Conservation (phyloP, 2,329 filamentous ascomycete species). For the Sarocladium strictum region DNA sequence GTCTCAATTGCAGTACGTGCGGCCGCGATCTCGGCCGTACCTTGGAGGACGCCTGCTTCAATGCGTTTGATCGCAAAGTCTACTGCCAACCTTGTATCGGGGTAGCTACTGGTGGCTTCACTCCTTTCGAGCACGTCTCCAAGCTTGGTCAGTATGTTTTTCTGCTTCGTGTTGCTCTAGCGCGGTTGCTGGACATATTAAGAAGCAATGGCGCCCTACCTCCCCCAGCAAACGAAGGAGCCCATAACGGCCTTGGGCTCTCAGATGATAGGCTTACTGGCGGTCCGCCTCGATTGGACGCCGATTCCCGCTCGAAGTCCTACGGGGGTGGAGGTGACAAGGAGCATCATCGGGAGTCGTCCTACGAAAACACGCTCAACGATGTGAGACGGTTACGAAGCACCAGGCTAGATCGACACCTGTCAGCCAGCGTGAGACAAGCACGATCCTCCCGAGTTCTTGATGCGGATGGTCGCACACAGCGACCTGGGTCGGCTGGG, state of each 20-base stretch:
- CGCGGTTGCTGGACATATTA: constrained; percentile 80
- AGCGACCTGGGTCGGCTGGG: constrained; percentile 69
- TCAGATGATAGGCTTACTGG: constrained; percentile 50
- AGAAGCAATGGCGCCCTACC: constrained; percentile 77
- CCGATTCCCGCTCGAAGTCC: constrained; percentile 68
- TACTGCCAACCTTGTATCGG: constrained; percentile 65
- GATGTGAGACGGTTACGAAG: constrained; percentile 90
- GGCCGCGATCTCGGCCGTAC: constrained; percentile 60
- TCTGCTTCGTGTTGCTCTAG: constrained; percentile 83
- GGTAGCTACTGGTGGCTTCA: constrained; percentile 44
- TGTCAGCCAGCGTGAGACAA: constrained; percentile 89
- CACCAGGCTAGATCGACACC: constrained; percentile 86
- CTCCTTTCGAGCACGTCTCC: constrained; percentile 66
- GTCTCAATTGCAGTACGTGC: constrained; percentile 68
- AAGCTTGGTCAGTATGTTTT: constrained; percentile 94
- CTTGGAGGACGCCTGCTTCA: constrained; percentile 66
- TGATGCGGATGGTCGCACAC: constrained; percentile 55
- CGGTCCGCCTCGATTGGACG: constrained; percentile 48
- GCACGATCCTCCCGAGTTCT: constrained; percentile 88
- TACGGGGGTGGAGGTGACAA: constrained; percentile 51
- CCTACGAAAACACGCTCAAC: constrained; percentile 92
- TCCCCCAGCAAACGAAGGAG: constrained; percentile 58
- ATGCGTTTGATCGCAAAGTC: constrained; percentile 59
- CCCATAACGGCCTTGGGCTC: constrained; percentile 24
- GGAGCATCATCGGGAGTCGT: constrained; percentile 62